Percentiles rank a stretch among this genome's conserved stretches.
Evolutionary conservation across 2,329 filamentous ascomycete species (phyloP).

Genomic region (Penicillium sp.): DNA sequence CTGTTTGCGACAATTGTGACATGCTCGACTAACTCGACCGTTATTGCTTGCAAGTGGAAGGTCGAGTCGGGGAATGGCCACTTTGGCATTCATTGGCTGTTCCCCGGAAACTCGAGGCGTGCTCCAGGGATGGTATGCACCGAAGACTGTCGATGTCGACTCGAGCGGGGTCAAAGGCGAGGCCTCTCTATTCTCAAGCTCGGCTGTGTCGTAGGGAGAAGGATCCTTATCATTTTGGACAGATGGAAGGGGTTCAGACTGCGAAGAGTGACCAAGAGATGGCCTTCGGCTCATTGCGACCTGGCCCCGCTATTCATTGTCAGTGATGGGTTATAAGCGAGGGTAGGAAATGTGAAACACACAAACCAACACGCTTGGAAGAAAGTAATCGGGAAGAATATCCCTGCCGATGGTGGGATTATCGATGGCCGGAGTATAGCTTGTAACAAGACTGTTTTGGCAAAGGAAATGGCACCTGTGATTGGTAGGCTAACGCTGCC

Average conservation of each 20-base stretch:
- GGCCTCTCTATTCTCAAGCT: not conserved
- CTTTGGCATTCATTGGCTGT: constrained; percentile 27
- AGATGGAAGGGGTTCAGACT: not conserved
- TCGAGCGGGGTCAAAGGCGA: not conserved
- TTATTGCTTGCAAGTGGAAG: constrained; percentile 24
- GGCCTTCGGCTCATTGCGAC: constrained; percentile 6
- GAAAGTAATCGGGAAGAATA: not conserved
- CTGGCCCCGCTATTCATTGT: constrained; percentile 4
- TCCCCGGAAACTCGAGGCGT: not conserved
- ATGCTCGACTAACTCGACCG: constrained; percentile 41
- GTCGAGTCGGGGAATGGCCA: constrained; percentile 32
- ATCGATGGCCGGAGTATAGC: not conserved
- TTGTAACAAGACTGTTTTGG: not conserved
- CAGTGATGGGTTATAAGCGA: not conserved
- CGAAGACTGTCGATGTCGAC: not conserved
- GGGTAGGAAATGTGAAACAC: not conserved
- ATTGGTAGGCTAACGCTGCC: not conserved
- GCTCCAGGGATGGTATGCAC: not conserved
- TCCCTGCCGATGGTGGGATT: not conserved
- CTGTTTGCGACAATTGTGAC: constrained; percentile 47
- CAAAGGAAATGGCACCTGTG: not conserved
- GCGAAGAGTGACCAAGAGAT: not conserved
- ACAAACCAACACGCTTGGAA: not conserved
- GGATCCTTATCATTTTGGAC: not conserved
- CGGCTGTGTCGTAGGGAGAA: not conserved